Conservation (phyloP, 75 land plant species). For the Cupressus sempervirens region DNA sequence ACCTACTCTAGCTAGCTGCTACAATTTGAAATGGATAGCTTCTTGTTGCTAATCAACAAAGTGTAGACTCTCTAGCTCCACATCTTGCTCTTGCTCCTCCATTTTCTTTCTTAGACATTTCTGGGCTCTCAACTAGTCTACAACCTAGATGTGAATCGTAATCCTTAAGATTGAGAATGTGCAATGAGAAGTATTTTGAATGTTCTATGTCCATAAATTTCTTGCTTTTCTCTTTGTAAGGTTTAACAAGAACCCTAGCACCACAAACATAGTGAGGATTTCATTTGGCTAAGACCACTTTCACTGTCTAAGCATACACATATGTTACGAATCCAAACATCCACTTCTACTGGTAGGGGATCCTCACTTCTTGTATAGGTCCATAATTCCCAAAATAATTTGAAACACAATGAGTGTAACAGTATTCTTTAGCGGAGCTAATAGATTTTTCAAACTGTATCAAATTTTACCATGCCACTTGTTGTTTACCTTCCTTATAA, state of each 20-base stretch:
- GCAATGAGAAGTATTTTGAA: constrained; percentile 20
- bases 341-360: constrained; percentile 91
- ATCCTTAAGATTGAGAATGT: constrained; percentile 19
- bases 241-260: constrained; percentile 94
- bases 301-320: constrained; percentile 76
- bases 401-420: constrained; percentile 58
- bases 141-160: constrained; percentile 36
- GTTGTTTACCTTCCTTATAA: too few species aligned
- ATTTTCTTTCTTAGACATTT: constrained; percentile 39
- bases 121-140: constrained; percentile 37
- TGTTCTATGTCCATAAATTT: constrained; percentile 52
- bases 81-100: constrained; percentile 50
- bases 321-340: constrained; percentile 99
- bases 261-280: constrained; percentile 92
- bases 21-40: too few species aligned
- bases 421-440: constrained; percentile 67
- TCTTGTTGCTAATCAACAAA: constrained; percentile 33
- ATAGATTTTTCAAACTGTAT: constrained; percentile 83
- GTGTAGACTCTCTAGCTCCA: constrained; percentile 57
- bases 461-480: constrained; percentile 96
- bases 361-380: constrained; percentile 91
- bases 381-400: constrained; percentile 79
- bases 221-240: constrained; percentile 85
- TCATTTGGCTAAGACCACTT: constrained; percentile 63
- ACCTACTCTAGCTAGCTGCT: too few species aligned